phyloP scores from a whole-genome alignment of 768 basidiomycete species.

The Glaciozyma martinii region DNA sequence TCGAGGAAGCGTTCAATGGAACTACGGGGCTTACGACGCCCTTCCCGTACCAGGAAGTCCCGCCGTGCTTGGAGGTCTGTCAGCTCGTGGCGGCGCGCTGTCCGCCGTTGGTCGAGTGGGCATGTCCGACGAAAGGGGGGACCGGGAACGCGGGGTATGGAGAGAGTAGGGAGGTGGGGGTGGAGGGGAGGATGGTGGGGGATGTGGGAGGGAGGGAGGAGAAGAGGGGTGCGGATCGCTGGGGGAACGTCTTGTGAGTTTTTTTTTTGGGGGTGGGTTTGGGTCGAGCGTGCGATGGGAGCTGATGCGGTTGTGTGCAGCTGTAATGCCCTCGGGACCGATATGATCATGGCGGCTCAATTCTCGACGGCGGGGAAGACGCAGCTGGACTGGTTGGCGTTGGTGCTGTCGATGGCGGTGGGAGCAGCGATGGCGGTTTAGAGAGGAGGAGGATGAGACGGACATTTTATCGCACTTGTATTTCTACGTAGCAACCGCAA shows the following conservation, averaged over 20 bases:
- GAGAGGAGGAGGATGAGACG: too few species aligned
- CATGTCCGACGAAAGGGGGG: conserved; percentile 45
- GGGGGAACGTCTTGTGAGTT: conserved; percentile 34
- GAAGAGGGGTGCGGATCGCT: conserved; percentile 26
- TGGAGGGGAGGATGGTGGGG: conserved; percentile 14
- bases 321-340: conserved; percentile 27
- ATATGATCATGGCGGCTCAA: conserved; percentile 19
- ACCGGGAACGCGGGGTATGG: conserved; percentile 27
- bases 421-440: too few species aligned
- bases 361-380: too few species aligned
- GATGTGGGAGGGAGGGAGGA: conserved; percentile 2
- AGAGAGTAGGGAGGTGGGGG: not conserved
- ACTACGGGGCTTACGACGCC: conserved; percentile 3
- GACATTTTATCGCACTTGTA: too few species aligned
- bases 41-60: conserved; percentile 51
- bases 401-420: too few species aligned
- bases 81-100: conserved; percentile 64
- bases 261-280: not conserved
- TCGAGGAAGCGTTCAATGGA: conserved; percentile 14
- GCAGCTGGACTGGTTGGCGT: too few species aligned
- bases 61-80: conserved; percentile 75
- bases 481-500: too few species aligned
- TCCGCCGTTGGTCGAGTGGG: conserved; percentile 61
- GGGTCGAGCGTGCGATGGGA: not conserved
- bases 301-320: not conserved